phyloP scores from a whole-genome alignment of 495 filamentous ascomycete species.

The Talaromyces liani region DNA sequence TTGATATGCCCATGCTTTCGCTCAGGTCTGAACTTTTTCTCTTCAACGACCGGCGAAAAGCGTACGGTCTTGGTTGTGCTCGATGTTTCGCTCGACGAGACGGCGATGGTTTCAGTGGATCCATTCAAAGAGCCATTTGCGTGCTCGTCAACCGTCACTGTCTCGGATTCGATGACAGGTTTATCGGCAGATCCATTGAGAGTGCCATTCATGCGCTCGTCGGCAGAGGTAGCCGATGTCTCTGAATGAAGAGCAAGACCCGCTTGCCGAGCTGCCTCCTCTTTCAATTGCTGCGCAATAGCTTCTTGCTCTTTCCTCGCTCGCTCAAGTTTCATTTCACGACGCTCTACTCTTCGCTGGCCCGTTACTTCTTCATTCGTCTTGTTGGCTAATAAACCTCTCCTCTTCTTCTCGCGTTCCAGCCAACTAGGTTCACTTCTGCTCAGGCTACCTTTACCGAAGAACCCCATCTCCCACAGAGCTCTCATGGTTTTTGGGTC shows the following conservation, averaged over 20 bases:
- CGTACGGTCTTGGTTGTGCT: constrained; percentile 42
- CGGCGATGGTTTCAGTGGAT: background rate
- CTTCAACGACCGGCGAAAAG: constrained; percentile 55
- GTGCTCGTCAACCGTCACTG: background rate
- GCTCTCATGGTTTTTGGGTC: constrained; percentile 65
- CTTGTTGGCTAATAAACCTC: constrained; percentile 51
- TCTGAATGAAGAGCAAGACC: background rate
- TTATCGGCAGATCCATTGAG: background rate
- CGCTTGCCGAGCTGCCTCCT: constrained; percentile 46
- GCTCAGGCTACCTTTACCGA: constrained; percentile 86
- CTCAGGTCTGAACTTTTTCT: constrained; percentile 18
- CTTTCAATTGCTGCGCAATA: constrained; percentile 61
- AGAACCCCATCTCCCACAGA: constrained; percentile 94
- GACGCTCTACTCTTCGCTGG: constrained; percentile 68
- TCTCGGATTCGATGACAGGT: background rate
- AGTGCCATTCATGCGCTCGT: background rate
- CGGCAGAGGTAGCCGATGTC: background rate
- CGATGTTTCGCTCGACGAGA: background rate
- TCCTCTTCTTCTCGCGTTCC: constrained; percentile 65
- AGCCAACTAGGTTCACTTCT: constrained; percentile 93
- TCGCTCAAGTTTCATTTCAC: constrained; percentile 78
- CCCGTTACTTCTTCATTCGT: constrained; percentile 77
- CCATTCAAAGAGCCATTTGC: background rate
- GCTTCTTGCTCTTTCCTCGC: constrained; percentile 76
- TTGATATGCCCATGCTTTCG: background rate